Percentiles rank a stretch among this genome's conserved stretches.
These are phyloP conservation scores for Colletotrichum brevisporum DNA, from an alignment of 2,329 filamentous ascomycete species.

Conservation along the genomic window DNA sequence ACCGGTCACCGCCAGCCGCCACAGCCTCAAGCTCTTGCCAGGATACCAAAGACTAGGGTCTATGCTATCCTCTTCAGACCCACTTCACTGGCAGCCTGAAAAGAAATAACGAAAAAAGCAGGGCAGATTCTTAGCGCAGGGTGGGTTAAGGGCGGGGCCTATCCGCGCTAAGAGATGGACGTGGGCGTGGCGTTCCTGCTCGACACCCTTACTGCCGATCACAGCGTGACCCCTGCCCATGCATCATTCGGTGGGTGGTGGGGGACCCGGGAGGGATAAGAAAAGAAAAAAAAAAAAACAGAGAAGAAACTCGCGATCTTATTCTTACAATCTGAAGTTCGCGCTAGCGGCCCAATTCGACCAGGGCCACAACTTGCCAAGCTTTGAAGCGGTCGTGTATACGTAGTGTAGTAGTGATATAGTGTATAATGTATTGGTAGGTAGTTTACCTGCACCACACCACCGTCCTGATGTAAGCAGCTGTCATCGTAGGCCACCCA, in stretches of 20 bases:
- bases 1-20: too few relatives aligned
- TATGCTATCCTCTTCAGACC: slow-evolving; percentile 1
- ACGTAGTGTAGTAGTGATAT: slow-evolving; percentile 9
- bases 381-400: slow-evolving; percentile 12
- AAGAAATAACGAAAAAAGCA: slow-evolving; percentile 16
- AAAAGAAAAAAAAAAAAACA: slow-evolving; percentile 3
- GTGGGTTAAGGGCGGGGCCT: neutral
- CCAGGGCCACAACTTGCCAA: slow-evolving; percentile 36
- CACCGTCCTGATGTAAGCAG: neutral
- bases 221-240: slow-evolving; percentile 9
- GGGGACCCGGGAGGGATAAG: neutral
- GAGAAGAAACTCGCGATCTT: slow-evolving; percentile 30
- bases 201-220: slow-evolving; percentile 20
- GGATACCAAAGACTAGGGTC: slow-evolving; percentile 12
- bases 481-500: too few relatives aligned
- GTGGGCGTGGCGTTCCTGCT: neutral
- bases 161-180: too few relatives aligned
- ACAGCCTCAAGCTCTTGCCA: too few relatives aligned
- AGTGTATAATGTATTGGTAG: neutral
- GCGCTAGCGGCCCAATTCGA: slow-evolving; percentile 34
- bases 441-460: slow-evolving; percentile 35
- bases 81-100: neutral
- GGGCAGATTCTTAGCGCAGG: slow-evolving; percentile 3
- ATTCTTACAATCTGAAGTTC: slow-evolving; percentile 29
- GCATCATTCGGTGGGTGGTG: neutral